phyloP scores from a whole-genome alignment of 2,329 filamentous ascomycete genomes.

The Lasiodiplodia sp. region DNA sequence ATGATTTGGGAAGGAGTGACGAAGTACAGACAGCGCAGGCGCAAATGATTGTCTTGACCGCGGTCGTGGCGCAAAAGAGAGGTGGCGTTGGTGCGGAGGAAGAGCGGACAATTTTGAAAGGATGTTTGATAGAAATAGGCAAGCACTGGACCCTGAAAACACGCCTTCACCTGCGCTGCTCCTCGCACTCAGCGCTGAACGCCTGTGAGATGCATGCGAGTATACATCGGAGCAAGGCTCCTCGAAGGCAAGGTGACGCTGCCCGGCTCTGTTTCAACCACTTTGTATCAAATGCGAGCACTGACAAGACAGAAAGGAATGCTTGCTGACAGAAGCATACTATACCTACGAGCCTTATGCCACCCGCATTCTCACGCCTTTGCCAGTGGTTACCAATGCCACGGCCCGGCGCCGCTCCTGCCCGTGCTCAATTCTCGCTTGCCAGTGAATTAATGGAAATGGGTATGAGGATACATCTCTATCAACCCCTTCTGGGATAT shows the following conservation, averaged over 20 bases:
- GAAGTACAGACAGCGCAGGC: too few relatives aligned
- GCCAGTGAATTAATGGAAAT: neutral
- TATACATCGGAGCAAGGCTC: neutral
- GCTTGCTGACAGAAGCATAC: neutral
- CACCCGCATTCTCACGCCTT: neutral
- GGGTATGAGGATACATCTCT: slow-evolving; percentile 12
- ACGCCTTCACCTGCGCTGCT: neutral
- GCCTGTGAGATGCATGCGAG: neutral
- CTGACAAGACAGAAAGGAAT: neutral
- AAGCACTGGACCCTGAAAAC: slow-evolving; percentile 7
- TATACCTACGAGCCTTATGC: neutral
- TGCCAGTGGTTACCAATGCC: neutral
- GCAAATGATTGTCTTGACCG: too few relatives aligned
- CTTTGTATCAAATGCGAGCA: neutral
- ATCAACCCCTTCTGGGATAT: neutral
- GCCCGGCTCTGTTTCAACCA: neutral
- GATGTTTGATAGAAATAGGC: neutral
- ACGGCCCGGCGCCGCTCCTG: neutral
- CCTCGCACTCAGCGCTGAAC: neutral
- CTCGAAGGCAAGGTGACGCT: neutral
- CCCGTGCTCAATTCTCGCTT: neutral
- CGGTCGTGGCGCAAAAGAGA: neutral
- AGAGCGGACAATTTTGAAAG: neutral
- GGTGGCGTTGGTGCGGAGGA: neutral
- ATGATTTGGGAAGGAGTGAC: neutral